phyloP scores from a whole-genome alignment of 176 grass and related monocot genomes.

The Oryza punctata region DNA sequence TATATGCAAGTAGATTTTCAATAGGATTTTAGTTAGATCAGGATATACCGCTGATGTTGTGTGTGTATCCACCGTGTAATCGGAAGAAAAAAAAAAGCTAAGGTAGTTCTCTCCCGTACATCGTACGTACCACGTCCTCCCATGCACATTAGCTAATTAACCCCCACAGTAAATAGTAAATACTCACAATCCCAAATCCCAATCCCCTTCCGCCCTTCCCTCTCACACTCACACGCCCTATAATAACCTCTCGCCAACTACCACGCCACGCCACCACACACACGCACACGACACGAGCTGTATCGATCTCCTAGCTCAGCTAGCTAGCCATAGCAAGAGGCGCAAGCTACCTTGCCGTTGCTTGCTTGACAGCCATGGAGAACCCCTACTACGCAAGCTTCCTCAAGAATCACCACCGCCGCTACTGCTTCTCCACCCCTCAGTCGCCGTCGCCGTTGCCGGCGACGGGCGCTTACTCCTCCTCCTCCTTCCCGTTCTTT shows the following conservation, averaged over 20 bases:
- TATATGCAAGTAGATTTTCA: no score
- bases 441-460: not conserved
- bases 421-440: conserved; percentile 26
- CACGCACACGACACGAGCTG: not conserved
- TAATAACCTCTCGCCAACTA: not conserved
- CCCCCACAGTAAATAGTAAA: not conserved
- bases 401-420: conserved; percentile 50
- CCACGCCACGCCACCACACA: no score
- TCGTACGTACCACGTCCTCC: no score
- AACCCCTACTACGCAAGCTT: conserved; percentile 79
- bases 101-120: no score
- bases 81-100: no score
- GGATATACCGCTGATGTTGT: no score
- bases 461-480: not conserved
- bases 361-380: not conserved
- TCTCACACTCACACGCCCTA: not conserved
- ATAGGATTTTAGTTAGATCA: no score
- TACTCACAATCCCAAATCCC: no score
- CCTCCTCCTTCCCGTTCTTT: conserved; percentile 35
- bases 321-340: not conserved
- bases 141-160: no score
- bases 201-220: not conserved
- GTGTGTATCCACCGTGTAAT: no score
- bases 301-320: not conserved
- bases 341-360: not conserved